Percentiles rank a stretch among this genome's conserved stretches.
These are phyloP conservation scores for Knufia petricola DNA, from an alignment of 2,329 filamentous ascomycete genomes.

Conservation along the genomic window DNA sequence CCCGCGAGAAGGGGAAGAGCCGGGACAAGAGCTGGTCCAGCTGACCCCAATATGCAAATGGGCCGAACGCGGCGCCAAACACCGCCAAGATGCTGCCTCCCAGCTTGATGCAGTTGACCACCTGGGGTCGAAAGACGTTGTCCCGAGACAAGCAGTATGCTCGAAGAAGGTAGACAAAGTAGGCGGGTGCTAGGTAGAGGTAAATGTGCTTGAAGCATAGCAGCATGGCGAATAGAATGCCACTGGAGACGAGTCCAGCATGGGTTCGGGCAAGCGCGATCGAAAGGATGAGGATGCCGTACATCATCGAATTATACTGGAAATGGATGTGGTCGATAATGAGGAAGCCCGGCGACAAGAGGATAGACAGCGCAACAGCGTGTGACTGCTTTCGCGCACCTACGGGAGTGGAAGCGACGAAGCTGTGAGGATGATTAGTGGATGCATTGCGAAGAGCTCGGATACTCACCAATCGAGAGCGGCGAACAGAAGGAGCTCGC, in stretches of 20 bases:
- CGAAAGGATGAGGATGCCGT: slow-evolving; percentile 79
- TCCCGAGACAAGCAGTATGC: slow-evolving; percentile 74
- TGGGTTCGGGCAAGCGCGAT: slow-evolving; percentile 70
- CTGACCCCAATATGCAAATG: slow-evolving; percentile 73
- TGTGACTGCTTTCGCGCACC: slow-evolving; percentile 66
- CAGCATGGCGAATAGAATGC: slow-evolving; percentile 71
- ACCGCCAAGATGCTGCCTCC: slow-evolving; percentile 61
- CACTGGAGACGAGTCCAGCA: slow-evolving; percentile 66
- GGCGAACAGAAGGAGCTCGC: slow-evolving; percentile 74
- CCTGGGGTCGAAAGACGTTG: slow-evolving; percentile 55
- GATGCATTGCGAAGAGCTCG: not conserved
- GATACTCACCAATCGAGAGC: slow-evolving; percentile 62
- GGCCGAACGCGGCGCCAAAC: slow-evolving; percentile 75
- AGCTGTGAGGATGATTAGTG: slow-evolving; percentile 41
- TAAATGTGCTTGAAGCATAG: slow-evolving; percentile 98
- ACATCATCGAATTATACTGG: slow-evolving; percentile 97
- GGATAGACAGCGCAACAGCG: slow-evolving; percentile 75
- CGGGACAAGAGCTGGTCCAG: slow-evolving; percentile 73
- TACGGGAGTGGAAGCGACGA: slow-evolving; percentile 60
- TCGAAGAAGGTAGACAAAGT: slow-evolving; percentile 87
- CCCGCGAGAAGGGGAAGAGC: slow-evolving; percentile 87
- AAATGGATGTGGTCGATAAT: slow-evolving; percentile 99
- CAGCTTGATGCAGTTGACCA: slow-evolving; percentile 74
- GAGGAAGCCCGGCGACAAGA: slow-evolving; percentile 83
- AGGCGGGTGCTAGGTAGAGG: slow-evolving; percentile 88